A percentile compares a stretch with the other conserved stretches of the same genome.
phyloP scores from a whole-genome alignment of 208 protist species.

The Crithidia bombi region DNA sequence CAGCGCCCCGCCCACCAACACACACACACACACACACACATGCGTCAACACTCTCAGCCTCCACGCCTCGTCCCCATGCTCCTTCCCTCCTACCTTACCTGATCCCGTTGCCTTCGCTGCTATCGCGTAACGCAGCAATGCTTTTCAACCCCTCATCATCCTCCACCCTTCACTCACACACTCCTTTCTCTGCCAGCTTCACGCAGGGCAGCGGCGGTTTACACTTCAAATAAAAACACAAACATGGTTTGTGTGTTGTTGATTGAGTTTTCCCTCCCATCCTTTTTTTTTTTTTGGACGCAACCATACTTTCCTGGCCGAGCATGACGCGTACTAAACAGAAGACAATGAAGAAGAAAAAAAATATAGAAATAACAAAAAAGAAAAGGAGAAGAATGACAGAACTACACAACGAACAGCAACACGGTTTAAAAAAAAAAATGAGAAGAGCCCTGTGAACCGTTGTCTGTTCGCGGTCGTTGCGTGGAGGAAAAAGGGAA shows the following conservation, averaged over 20 bases:
- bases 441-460: background rate
- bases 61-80: too few species aligned
- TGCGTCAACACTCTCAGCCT: too few species aligned
- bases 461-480: too few species aligned
- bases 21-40: too few species aligned
- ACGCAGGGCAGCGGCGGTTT: too few species aligned
- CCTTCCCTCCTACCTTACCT: too few species aligned
- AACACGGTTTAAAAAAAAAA: constrained; percentile 2
- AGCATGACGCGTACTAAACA: background rate
- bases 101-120: background rate
- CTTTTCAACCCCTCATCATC: background rate
- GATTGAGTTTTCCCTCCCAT: background rate
- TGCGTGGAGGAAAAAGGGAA: too few species aligned
- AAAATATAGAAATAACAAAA: background rate
- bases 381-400: background rate
- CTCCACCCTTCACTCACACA: background rate
- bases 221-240: too few species aligned
- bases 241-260: background rate
- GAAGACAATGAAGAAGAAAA: constrained; percentile 18
- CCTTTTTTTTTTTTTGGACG: background rate
- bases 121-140: background rate
- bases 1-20: too few species aligned
- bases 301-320: background rate
- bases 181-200: too few species aligned
- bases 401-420: background rate